Percentiles rank a stretch among this genome's conserved stretches.
phyloP scores from a whole-genome alignment of 768 basidiomycete species.

The Sporobolomyces pararoseus region DNA sequence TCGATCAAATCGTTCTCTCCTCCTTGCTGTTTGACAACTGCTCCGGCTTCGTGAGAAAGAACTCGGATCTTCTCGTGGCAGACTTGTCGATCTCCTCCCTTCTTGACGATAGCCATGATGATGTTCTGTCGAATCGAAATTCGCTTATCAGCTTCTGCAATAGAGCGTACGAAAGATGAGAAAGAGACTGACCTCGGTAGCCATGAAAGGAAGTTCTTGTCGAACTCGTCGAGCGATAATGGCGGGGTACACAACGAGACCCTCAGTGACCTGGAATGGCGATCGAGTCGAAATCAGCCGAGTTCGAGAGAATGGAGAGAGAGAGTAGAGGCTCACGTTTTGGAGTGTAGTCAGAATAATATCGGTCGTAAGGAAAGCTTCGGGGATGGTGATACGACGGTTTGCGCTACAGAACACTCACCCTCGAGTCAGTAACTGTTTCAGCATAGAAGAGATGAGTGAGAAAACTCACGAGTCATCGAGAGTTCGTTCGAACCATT shows the following conservation, averaged over 20 bases:
- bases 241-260: constrained; percentile 96
- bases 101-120: constrained; percentile 94
- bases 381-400: constrained; percentile 90
- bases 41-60: constrained; percentile 86
- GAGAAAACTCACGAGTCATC: constrained; percentile 70
- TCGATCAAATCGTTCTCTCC: constrained; percentile 93
- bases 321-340: constrained; percentile 53
- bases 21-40: constrained; percentile 91
- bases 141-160: neutral
- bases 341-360: constrained; percentile 92
- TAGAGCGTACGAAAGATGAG: neutral
- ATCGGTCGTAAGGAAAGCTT: constrained; percentile 94
- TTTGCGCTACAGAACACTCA: constrained; percentile 65
- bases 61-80: constrained; percentile 95
- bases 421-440: constrained; percentile 14
- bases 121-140: constrained; percentile 59
- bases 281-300: neutral
- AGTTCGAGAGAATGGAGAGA: neutral
- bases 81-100: constrained; percentile 89
- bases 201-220: constrained; percentile 98
- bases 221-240: constrained; percentile 88
- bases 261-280: constrained; percentile 66
- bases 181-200: constrained; percentile 62
- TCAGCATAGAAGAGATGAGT: constrained; percentile 1
- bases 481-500: constrained; percentile 97